Evolutionary conservation across 2,329 filamentous ascomycete species (phyloP).

Genomic region (Penicillium sp.): DNA sequence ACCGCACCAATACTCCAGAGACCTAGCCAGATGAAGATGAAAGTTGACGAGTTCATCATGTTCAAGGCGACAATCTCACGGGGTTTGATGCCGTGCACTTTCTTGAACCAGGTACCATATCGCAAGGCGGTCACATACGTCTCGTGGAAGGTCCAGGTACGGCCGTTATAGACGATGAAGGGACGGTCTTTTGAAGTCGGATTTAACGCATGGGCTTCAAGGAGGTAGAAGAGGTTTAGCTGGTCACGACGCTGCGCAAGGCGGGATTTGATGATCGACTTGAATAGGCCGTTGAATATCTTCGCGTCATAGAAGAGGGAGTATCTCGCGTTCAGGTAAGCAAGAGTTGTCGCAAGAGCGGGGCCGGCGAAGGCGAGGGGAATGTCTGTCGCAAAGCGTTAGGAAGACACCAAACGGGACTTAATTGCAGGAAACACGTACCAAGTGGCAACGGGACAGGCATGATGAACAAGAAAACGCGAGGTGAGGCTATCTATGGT

Average conservation of each 20-base stretch:
- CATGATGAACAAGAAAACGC: conserved; percentile 1
- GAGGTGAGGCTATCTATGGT: background rate
- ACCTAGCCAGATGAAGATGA: conserved; percentile 75
- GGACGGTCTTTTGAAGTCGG: conserved; percentile 55
- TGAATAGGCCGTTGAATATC: conserved; percentile 62
- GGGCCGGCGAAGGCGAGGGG: conserved; percentile 57
- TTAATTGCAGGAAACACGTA: background rate
- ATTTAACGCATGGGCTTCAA: conserved; percentile 70
- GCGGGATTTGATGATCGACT: conserved; percentile 49
- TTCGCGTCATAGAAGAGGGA: conserved; percentile 69
- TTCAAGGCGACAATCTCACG: conserved; percentile 81
- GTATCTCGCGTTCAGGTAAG: conserved; percentile 77
- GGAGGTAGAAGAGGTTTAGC: conserved; percentile 73
- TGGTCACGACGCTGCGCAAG: conserved; percentile 62
- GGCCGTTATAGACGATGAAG: conserved; percentile 72
- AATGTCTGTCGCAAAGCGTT: conserved; percentile 32
- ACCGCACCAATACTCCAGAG: conserved; percentile 83
- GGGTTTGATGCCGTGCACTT: conserved; percentile 65
- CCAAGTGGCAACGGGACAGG: conserved; percentile 14
- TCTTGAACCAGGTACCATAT: conserved; percentile 77
- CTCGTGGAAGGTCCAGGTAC: conserved; percentile 74
- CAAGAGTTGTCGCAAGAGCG: conserved; percentile 68
- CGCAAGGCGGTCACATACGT: conserved; percentile 72
- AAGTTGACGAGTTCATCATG: conserved; percentile 80
- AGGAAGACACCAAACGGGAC: background rate